Evolutionary conservation across 768 basidiomycete species (phyloP), one percentile per base, ranked within the genome.

Genomic region (Galerina marginata): DNA sequence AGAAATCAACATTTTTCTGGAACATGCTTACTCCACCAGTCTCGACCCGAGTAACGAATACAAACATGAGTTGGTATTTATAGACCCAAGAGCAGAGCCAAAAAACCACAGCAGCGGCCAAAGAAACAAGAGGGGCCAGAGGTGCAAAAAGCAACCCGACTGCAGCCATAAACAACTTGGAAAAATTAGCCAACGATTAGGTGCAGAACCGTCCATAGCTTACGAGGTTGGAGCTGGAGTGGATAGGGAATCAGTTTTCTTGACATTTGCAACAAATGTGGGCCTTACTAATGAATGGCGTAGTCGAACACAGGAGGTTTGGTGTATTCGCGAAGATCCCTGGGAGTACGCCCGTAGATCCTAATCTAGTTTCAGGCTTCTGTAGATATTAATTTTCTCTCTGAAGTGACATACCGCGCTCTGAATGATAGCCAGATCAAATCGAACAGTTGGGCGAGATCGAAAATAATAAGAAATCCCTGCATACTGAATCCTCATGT

Each of bases 21-120:
- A 40, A 48, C 47, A 37, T 25, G 20, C 88, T 67, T 73, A 90
- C 89, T 39, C 94, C 94, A 45, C 93, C 94, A 20, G 86, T 89
- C 75, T 96, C 94, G 14, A 90, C 87, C 54, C 83, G 83, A 2
- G 91, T 86, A 38, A 90, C 77, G 67, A 83, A 92, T 44, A 92
- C 90, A 70, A 91, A 95, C 82, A 94, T 89, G 26, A 95, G 78
- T 75, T 92, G 88, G 67, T 95, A 95, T 74, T 95, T 95, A 80
- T 92, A 92, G 16, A 89, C 87, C 79, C 83, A 83, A 6, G 85
- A 85, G 57, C 80, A 81, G 49, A 85, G 74, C 89, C 91, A 94
- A 71, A 92, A 91, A 25, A 92, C 87, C 25, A 87, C 65, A 2
- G 86, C 86, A 12, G 84, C 90, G 10, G 86, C 89, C 39, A 91